Evolutionary conservation across 2,329 filamentous ascomycete species (phyloP).

Genomic region (Xylaria sp.): DNA sequence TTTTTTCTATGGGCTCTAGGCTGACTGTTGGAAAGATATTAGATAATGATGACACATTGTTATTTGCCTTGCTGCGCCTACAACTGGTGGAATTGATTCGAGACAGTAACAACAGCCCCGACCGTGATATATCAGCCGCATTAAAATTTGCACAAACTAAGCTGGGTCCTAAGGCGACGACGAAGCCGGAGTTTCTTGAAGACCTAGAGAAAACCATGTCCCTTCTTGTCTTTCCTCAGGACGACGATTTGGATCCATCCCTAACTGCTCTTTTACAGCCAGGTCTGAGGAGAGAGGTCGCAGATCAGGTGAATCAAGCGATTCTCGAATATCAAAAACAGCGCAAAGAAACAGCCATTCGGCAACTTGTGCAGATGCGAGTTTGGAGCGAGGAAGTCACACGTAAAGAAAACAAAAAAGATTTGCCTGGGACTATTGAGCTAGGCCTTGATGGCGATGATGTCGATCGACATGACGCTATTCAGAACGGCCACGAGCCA

Average conservation of each 20-base stretch:
- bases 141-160: slow-evolving; percentile 89
- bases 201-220: slow-evolving; percentile 95
- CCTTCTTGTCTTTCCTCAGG: slow-evolving; percentile 84
- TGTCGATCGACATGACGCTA: slow-evolving; percentile 35
- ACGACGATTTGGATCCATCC: slow-evolving; percentile 79
- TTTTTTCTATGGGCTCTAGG: background rate
- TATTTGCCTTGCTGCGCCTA: slow-evolving; percentile 89
- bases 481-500: slow-evolving; percentile 57
- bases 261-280: slow-evolving; percentile 83
- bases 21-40: slow-evolving; percentile 72
- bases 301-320: slow-evolving; percentile 87
- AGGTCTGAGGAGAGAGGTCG: slow-evolving; percentile 82
- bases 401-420: slow-evolving; percentile 54
- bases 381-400: slow-evolving; percentile 83
- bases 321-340: slow-evolving; percentile 80
- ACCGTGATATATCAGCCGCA: slow-evolving; percentile 80
- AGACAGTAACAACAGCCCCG: slow-evolving; percentile 71
- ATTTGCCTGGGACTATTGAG: slow-evolving; percentile 55
- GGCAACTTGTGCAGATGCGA: slow-evolving; percentile 81
- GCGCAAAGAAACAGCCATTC: slow-evolving; percentile 82
- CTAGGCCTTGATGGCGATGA: slow-evolving; percentile 53
- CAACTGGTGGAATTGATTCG: slow-evolving; percentile 96
- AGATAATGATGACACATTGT: slow-evolving; percentile 82
- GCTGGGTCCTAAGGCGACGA: slow-evolving; percentile 86
- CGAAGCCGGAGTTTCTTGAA: slow-evolving; percentile 81